A percentile compares a stretch with the other conserved stretches of the same genome.
These are phyloP conservation scores for Nitzschia inconspicua DNA, from an alignment of 108 stramenopile species.

Conservation along the genomic window DNA sequence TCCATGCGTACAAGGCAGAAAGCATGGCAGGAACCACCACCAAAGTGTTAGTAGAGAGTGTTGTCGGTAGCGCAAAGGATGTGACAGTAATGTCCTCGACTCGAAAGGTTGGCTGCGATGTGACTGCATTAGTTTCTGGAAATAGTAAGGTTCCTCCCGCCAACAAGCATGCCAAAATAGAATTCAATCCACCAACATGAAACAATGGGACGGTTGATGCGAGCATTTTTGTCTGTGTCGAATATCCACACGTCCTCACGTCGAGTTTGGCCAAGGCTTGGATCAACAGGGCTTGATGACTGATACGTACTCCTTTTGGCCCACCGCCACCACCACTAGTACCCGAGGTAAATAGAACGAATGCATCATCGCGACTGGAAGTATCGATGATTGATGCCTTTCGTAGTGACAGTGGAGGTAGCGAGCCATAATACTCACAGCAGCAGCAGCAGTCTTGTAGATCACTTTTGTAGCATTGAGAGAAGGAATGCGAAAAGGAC, in stretches of 20 bases:
- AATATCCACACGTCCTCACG: conserved; percentile 58
- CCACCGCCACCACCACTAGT: conserved; percentile 66
- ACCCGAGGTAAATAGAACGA: conserved; percentile 83
- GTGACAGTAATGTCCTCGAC: conserved; percentile 6
- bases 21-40: conserved; percentile 95
- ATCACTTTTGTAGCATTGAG: no score
- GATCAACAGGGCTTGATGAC: conserved; percentile 63
- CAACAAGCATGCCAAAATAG: conserved; percentile 70
- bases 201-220: conserved; percentile 90
- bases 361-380: conserved; percentile 35
- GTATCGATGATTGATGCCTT: not conserved
- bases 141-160: conserved; percentile 79
- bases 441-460: no score
- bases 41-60: conserved; percentile 60
- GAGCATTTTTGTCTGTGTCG: conserved; percentile 41
- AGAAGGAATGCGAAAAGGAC: no score
- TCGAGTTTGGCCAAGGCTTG: conserved; percentile 66
- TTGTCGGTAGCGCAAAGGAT: not conserved
- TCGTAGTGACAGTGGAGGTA: no score
- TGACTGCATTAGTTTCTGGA: conserved; percentile 16
- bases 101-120: conserved; percentile 5
- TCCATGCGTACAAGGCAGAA: conserved; percentile 42
- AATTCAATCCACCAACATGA: conserved; percentile 88
- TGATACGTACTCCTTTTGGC: conserved; percentile 76
- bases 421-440: no score